phyloP scores from a whole-genome alignment of 1,139 yeast genomes.

The Magnusiomyces magnusii region DNA sequence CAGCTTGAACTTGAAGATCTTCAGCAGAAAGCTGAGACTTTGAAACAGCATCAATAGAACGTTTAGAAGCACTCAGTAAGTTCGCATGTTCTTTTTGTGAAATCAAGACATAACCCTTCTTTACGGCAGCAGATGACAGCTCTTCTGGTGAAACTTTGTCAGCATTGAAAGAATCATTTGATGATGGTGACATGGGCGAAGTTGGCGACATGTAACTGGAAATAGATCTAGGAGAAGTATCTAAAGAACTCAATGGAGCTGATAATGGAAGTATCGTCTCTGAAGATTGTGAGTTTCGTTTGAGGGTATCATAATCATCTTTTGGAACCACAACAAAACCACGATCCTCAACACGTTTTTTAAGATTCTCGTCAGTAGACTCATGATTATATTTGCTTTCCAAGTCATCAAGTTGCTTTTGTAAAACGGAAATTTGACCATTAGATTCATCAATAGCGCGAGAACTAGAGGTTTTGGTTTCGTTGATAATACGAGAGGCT shows the following conservation, averaged over 20 bases:
- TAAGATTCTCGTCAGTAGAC: neutral
- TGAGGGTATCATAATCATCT: constrained; percentile 12
- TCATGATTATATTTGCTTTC: neutral
- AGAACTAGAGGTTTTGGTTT: constrained; percentile 8
- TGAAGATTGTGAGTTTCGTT: constrained; percentile 4
- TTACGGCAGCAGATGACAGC: constrained; percentile 12
- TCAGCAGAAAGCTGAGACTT: constrained; percentile 20
- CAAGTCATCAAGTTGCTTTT: constrained; percentile 15
- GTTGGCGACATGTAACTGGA: neutral
- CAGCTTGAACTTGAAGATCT: constrained; percentile 23
- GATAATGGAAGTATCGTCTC: constrained; percentile 12
- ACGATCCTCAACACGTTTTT: constrained; percentile 10
- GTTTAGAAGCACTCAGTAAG: neutral
- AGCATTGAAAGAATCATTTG: constrained; percentile 1
- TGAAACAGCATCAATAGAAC: neutral
- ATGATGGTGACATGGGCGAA: constrained; percentile 8
- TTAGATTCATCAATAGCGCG: constrained; percentile 4
- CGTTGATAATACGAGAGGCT: constrained; percentile 2
- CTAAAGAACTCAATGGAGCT: constrained; percentile 9
- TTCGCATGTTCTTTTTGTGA: constrained; percentile 15
- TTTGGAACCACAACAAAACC: constrained; percentile 15
- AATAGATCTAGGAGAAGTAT: neutral
- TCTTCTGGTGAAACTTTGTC: constrained; percentile 11
- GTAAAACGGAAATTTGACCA: neutral
- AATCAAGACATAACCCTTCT: constrained; percentile 14